Evolutionary conservation across 1,139 yeast genomes (phyloP).

Genomic region (Candida tetrigidarum): DNA sequence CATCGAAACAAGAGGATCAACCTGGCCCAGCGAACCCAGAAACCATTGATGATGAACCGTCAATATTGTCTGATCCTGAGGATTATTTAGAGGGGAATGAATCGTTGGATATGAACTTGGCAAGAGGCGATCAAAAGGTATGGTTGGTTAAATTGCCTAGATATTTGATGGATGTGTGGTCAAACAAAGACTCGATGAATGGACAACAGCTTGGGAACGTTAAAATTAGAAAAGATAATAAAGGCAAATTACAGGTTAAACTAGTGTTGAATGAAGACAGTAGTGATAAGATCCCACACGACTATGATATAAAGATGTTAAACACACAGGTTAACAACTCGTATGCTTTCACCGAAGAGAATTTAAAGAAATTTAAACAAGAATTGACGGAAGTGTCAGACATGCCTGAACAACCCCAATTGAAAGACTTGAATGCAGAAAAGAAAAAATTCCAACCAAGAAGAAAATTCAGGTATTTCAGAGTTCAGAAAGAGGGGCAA

Average conservation of each 20-base stretch:
- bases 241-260: slow-evolving; percentile 58
- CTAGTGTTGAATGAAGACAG: slow-evolving; percentile 51
- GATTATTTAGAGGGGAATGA: slow-evolving; percentile 58
- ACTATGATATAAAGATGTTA: slow-evolving; percentile 77
- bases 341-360: slow-evolving; percentile 89
- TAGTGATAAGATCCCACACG: slow-evolving; percentile 66
- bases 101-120: slow-evolving; percentile 64
- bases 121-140: slow-evolving; percentile 63
- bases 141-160: slow-evolving; percentile 94
- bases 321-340: slow-evolving; percentile 84
- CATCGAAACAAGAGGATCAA: slow-evolving; percentile 15
- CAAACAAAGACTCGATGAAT: slow-evolving; percentile 58
- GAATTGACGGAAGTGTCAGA: slow-evolving; percentile 54
- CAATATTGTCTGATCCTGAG: slow-evolving; percentile 50
- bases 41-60: slow-evolving; percentile 32
- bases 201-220: slow-evolving; percentile 86
- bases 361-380: slow-evolving; percentile 68
- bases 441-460: slow-evolving; percentile 30
- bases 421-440: slow-evolving; percentile 34
- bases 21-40: slow-evolving; percentile 11
- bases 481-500: slow-evolving; percentile 30
- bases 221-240: slow-evolving; percentile 55
- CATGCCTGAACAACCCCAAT: slow-evolving; percentile 52
- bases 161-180: slow-evolving; percentile 84
- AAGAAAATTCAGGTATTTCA: slow-evolving; percentile 29